Evolutionary conservation across 2,329 filamentous ascomycete genomes (phyloP), one percentile per base, ranked within the genome.

Genomic region (Trichoderma harzianum): DNA sequence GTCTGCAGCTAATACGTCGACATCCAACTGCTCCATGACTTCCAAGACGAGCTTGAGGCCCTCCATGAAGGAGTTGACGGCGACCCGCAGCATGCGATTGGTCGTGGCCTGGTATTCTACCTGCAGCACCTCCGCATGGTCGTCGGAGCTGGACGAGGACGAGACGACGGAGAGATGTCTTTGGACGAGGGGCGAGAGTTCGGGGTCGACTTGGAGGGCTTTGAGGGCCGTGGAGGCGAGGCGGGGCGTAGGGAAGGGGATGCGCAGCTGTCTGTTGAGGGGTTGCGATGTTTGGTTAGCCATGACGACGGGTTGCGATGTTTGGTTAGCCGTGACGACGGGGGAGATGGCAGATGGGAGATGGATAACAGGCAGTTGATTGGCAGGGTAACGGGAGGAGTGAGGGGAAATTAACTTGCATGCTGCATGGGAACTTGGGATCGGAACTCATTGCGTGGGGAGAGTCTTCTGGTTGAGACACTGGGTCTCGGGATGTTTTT

Each of bases 31-130:
- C 81, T 93, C 90, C 92, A 98, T 97, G 18, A 97, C 92, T 69
- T 94, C 93, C 55, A 98, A 81, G 1, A 98, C 91, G 6, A 98
- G 89, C 67, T 90, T 89, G 70, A 98, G 81, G 76, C 92, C 97
- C 78, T 98, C 95, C 86, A 98, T 94, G 82, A 98, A 98, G 11
- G 94, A 94, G 83, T 98, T 98, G 71, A 98, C 95, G 3, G 95
- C 93, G 3, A 99, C 96, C 58, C 96, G 91, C 72, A 99, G 87
- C 95, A 98, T 98, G 76, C 96, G 91, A 80, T 98, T 97, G 24
- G 96, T 98, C 0, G 94, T 94, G 1, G 96, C 96, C 69, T 87
- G 88, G 83, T 98, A 98, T 73, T 92, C 88, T 11, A 93, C 92
- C 73, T 87, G 86, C 63, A 98, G 85, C 5, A 95, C 82, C 26